phyloP scores from a whole-genome alignment of 2,329 filamentous ascomycete species.

The Aspergillus sp. region DNA sequence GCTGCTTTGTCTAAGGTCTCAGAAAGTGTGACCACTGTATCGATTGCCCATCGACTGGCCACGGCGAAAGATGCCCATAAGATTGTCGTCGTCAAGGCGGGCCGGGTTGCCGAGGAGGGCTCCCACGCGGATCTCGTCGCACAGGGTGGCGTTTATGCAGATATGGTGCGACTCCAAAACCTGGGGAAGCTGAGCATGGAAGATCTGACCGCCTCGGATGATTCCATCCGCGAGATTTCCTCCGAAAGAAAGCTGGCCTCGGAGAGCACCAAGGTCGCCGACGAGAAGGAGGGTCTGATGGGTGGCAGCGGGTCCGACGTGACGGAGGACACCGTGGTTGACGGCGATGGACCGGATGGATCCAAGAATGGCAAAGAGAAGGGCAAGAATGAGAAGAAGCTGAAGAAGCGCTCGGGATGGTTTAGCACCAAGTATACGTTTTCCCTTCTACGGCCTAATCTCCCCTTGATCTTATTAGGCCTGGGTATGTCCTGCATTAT shows the following conservation, averaged over 20 bases:
- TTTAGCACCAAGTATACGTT: conserved; percentile 30
- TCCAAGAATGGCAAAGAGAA: conserved; percentile 12
- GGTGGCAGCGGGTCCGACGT: conserved; percentile 17
- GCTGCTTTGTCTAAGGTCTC: conserved; percentile 28
- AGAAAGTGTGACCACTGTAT: conserved; percentile 30
- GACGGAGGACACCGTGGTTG: conserved; percentile 16
- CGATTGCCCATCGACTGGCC: conserved; percentile 37
- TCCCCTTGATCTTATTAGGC: conserved; percentile 45
- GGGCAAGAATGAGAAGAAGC: conserved; percentile 13
- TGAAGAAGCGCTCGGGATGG: conserved; percentile 19
- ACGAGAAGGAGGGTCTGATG: conserved; percentile 18
- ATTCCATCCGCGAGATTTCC: conserved; percentile 17
- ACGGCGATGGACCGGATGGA: conserved; percentile 7
- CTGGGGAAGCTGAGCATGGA: conserved; percentile 22
- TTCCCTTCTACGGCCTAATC: conserved; percentile 43
- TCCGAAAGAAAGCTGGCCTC: conserved; percentile 13
- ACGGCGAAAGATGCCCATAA: conserved; percentile 37
- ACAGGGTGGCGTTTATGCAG: conserved; percentile 44
- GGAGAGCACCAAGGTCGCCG: conserved; percentile 7
- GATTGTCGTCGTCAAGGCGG: conserved; percentile 35
- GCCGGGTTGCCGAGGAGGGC: conserved; percentile 33
- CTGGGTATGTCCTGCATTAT: conserved; percentile 54
- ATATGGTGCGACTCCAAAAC: conserved; percentile 49
- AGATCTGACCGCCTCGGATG: conserved; percentile 11
- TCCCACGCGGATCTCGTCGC: conserved; percentile 31